These are phyloP conservation scores for Antitrichia curtipendula DNA, from an alignment of 225 moss, liverwort and hornwort genomes.

Conservation along the genomic window DNA sequence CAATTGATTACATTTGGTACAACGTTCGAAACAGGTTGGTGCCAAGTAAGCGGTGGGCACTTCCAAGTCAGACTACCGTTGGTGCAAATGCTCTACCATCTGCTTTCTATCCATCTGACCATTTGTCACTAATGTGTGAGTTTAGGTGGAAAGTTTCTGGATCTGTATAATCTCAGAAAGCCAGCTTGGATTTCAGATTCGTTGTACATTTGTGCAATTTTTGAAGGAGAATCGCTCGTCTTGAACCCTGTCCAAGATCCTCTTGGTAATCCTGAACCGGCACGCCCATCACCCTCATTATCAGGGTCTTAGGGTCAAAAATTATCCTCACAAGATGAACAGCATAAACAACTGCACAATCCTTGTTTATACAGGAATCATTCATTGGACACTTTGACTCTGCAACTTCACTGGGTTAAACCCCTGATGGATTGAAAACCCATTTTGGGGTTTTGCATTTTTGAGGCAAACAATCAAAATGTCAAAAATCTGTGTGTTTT, in stretches of 20 bases:
- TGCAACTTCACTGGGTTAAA: not conserved
- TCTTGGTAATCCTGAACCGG: not conserved
- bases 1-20: conserved; percentile 69
- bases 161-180: not conserved
- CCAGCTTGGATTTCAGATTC: not conserved
- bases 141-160: conserved; percentile 23
- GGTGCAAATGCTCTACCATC: conserved; percentile 44
- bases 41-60: conserved; percentile 13
- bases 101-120: conserved; percentile 37
- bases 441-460: not conserved
- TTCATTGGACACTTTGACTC: not conserved
- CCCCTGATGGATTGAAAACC: not conserved
- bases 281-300: not conserved
- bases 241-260: not conserved
- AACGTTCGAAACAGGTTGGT: conserved; percentile 1
- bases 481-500: not conserved
- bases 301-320: not conserved
- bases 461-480: not conserved
- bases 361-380: not conserved
- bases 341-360: not conserved
- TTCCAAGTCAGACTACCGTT: conserved; percentile 33
- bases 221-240: not conserved
- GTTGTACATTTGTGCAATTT: not conserved
- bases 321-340: not conserved
- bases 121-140: conserved; percentile 42